Conservation (phyloP, 768 basidiomycete species). For the Boletus insuetus region DNA sequence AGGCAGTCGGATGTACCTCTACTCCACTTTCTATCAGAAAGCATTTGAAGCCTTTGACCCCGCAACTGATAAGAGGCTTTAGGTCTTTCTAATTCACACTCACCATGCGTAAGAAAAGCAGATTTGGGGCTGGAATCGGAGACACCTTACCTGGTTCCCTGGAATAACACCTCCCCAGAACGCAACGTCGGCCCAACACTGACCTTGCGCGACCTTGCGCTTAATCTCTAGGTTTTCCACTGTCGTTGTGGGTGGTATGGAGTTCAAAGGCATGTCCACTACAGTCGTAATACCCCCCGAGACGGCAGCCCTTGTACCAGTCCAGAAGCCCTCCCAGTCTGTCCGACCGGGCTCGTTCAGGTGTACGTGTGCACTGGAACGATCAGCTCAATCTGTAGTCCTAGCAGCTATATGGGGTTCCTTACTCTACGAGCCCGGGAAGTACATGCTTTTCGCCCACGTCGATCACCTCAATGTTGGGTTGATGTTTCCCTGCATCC, state of each 20-base stretch:
- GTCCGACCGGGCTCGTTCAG: conserved; percentile 92
- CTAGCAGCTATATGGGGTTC: neutral
- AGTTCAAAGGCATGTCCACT: conserved; percentile 98
- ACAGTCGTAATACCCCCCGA: conserved; percentile 95
- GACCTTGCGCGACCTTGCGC: conserved; percentile 62
- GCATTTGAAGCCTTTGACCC: conserved; percentile 96
- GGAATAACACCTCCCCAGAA: conserved; percentile 93
- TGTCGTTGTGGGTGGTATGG: conserved; percentile 93
- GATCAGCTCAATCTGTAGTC: neutral
- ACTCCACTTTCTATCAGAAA: conserved; percentile 96
- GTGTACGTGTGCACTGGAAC: conserved; percentile 81
- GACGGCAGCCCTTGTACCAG: conserved; percentile 86
- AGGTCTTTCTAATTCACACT: conserved; percentile 57
- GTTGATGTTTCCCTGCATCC: conserved; percentile 23
- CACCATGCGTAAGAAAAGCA: neutral
- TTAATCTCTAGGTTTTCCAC: conserved; percentile 72
- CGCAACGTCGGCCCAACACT: conserved; percentile 72
- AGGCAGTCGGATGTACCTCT: conserved; percentile 50
- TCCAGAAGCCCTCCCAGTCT: conserved; percentile 92
- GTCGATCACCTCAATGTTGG: conserved; percentile 45
- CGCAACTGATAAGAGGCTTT: conserved; percentile 67
- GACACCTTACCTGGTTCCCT: conserved; percentile 66
- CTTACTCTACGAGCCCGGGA: conserved; percentile 79
- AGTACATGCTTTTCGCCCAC: conserved; percentile 59
- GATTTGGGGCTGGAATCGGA: neutral